These are phyloP conservation scores for Aquilaria malaccensis DNA, from an alignment of 345 rosid genomes.

Conservation along the genomic window DNA sequence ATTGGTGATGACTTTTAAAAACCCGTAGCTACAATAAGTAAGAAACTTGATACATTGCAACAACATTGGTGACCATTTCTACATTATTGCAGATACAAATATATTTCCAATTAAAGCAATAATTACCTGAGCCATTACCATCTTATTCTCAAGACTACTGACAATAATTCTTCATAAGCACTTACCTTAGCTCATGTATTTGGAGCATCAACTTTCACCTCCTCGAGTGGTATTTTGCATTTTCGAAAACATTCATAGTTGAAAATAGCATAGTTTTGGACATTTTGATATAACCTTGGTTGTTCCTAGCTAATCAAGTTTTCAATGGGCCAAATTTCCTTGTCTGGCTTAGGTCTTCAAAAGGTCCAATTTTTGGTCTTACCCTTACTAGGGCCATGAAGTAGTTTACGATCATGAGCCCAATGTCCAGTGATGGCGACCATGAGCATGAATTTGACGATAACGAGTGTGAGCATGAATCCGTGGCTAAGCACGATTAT, in stretches of 20 bases:
- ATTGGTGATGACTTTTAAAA: too few species aligned
- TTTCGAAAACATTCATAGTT: slow-evolving; percentile 37
- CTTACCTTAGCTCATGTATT: too few species aligned
- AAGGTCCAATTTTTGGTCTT: too few species aligned
- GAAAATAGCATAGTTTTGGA: slow-evolving; percentile 34
- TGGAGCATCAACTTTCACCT: slow-evolving; percentile 9
- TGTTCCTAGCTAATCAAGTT: slow-evolving; percentile 23
- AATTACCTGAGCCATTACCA: too few species aligned
- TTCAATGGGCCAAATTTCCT: slow-evolving; percentile 27
- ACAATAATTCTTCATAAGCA: too few species aligned
- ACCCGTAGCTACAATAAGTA: too few species aligned
- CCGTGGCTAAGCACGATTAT: slow-evolving; percentile 46
- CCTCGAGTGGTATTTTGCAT: slow-evolving; percentile 34
- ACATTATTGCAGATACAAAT: too few species aligned
- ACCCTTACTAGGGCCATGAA: slow-evolving; percentile 23
- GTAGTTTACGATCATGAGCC: slow-evolving; percentile 30
- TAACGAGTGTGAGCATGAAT: slow-evolving; percentile 41
- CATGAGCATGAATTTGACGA: slow-evolving; percentile 51
- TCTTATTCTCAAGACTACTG: too few species aligned
- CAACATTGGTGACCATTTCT: too few species aligned
- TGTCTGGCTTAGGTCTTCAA: slow-evolving; percentile 24
- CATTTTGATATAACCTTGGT: slow-evolving; percentile 32
- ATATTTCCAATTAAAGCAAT: too few species aligned
- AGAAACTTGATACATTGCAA: too few species aligned
- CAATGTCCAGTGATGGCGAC: slow-evolving; percentile 38